Evolutionary conservation across 345 rosid genomes (phyloP), one percentile per base, ranked within the genome.

Genomic region (Salix suchowensis): DNA sequence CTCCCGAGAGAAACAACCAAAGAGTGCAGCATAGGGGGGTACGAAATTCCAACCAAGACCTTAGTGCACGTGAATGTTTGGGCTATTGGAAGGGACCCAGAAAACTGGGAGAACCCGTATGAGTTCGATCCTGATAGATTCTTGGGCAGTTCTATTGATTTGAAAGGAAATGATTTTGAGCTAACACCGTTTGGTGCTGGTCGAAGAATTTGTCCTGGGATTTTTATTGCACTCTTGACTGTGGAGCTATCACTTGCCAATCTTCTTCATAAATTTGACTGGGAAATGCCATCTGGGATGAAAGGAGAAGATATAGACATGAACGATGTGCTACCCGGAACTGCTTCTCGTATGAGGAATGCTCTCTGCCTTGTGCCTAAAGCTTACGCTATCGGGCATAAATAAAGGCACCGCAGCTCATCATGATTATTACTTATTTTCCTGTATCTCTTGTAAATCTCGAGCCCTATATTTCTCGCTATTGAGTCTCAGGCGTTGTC

Each of bases 231-330:
- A 48, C 30, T 70, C 24, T 12, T 37, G 1, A 44, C 26, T 16
- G 58, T 48, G 73, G 73, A 70, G 40, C 73, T 70, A n/a, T 12
- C 71, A 19, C 69, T 66, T 3, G 69, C 69, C 1, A 66, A 66
- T 36, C 46, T 66, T 66, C 69, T 66, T 11, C 46, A 68, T 2
- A 68, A 68, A n/a, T 68, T 42, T 42, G 32, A 68, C 16, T 68
- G 71, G 71, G 71, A 68, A 42, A 68, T 68, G 71, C 71, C 71
- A 21, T 26, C 30, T 39, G 71, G 71, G 52, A 30, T 28, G 68
- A 36, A 36, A 0, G 0, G 37, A 36, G 40, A 65, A 32, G 68
- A 65, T 21, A 65, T 32, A 14, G 42, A 66, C 44, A 66, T 13
- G 1, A 24, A 66, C 36, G 6, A 66, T 18, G 46, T 66, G n/a